Conservation (phyloP, 2,329 filamentous ascomycete species). For the Scolecobasidium constrictum region DNA sequence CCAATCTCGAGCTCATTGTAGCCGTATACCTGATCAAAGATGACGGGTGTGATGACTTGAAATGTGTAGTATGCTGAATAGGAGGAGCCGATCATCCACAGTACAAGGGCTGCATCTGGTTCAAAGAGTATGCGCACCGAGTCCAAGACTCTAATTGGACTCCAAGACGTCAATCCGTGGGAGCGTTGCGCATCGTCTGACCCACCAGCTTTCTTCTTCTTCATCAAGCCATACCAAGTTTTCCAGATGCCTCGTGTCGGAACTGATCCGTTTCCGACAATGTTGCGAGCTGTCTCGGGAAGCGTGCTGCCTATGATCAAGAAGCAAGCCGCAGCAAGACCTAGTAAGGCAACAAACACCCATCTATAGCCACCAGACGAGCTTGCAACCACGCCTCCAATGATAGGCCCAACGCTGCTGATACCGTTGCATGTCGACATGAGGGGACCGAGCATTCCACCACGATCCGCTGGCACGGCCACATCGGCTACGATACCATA, state of each 20-base stretch:
- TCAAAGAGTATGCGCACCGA: slow-evolving; percentile 28
- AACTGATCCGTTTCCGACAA: slow-evolving; percentile 29
- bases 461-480: slow-evolving; percentile 56
- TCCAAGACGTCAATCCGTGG: slow-evolving; percentile 29
- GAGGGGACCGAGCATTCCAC: slow-evolving; percentile 61
- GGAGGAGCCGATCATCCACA: slow-evolving; percentile 24
- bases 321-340: slow-evolving; percentile 37
- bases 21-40: slow-evolving; percentile 34
- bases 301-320: slow-evolving; percentile 20
- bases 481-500: slow-evolving; percentile 65
- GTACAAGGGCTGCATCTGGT: slow-evolving; percentile 28
- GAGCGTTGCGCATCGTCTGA: slow-evolving; percentile 15
- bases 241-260: slow-evolving; percentile 12
- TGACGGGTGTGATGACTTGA: slow-evolving; percentile 33
- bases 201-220: neutral
- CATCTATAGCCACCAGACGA: slow-evolving; percentile 29
- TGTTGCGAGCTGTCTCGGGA: slow-evolving; percentile 29
- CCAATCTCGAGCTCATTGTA: slow-evolving; percentile 37
- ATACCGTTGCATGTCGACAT: slow-evolving; percentile 42
- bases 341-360: no score
- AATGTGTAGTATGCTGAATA: slow-evolving; percentile 39
- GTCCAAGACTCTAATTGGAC: slow-evolving; percentile 32
- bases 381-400: slow-evolving; percentile 48
- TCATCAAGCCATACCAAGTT: neutral
- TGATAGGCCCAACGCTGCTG: slow-evolving; percentile 45